phyloP scores from a whole-genome alignment of 2,329 filamentous ascomycete genomes.

The Colletotrichum costaricense region DNA sequence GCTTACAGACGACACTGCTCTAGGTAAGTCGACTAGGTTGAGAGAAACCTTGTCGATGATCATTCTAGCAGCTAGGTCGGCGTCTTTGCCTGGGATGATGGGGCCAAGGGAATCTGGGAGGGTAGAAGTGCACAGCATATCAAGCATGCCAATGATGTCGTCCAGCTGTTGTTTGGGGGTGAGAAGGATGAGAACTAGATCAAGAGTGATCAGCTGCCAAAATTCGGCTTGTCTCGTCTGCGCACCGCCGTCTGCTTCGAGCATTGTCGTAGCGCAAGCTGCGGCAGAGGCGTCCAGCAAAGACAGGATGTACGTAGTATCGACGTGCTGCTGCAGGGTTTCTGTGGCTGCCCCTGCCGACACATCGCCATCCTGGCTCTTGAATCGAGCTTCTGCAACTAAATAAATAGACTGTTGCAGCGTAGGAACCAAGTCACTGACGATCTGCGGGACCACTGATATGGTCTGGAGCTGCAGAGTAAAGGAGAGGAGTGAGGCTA shows the following conservation, averaged over 20 bases:
- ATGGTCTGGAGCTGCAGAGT: slow-evolving; percentile 71
- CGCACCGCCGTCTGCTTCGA: slow-evolving; percentile 43
- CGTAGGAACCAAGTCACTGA: slow-evolving; percentile 65
- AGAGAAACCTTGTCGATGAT: slow-evolving; percentile 73
- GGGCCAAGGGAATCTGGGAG: slow-evolving; percentile 74
- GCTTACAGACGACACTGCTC: slow-evolving; percentile 51
- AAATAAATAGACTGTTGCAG: slow-evolving; percentile 70
- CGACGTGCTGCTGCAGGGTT: slow-evolving; percentile 64
- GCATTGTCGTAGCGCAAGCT: slow-evolving; percentile 62
- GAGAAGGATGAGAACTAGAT: slow-evolving; percentile 75
- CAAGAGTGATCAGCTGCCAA: slow-evolving; percentile 75
- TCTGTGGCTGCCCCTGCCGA: slow-evolving; percentile 40
- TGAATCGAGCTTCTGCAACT: slow-evolving; percentile 67
- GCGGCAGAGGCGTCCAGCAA: slow-evolving; percentile 73
- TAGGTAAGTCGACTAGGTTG: slow-evolving; percentile 68
- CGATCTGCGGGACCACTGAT: slow-evolving; percentile 68
- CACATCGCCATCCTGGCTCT: slow-evolving; percentile 59
- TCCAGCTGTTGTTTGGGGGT: slow-evolving; percentile 72
- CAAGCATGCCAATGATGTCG: slow-evolving; percentile 73
- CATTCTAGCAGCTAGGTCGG: slow-evolving; percentile 54
- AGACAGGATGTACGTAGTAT: slow-evolving; percentile 72
- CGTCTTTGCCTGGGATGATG: slow-evolving; percentile 59
- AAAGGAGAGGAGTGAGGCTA: slow-evolving; percentile 73
- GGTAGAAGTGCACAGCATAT: slow-evolving; percentile 74
- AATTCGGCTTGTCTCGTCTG: slow-evolving; percentile 58